These are phyloP conservation scores for Neonectria punicea DNA, from an alignment of 2,329 filamentous ascomycete genomes.

Conservation along the genomic window DNA sequence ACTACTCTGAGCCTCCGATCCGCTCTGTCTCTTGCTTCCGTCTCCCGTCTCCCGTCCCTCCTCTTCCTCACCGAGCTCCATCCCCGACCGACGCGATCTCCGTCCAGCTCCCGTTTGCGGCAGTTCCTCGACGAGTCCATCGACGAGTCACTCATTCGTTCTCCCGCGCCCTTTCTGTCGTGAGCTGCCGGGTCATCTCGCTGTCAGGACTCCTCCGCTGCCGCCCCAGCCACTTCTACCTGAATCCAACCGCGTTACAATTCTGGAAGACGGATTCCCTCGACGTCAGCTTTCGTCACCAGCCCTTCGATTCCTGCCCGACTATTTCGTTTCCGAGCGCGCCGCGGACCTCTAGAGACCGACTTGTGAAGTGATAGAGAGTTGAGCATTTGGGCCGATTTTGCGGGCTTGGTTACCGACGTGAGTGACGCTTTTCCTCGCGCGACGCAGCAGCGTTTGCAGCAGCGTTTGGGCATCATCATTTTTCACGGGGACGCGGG, in stretches of 20 bases:
- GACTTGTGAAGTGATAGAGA: constrained; percentile 41
- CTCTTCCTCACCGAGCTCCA: constrained; percentile 45
- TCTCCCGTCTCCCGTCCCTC: constrained; percentile 36
- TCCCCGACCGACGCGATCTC: constrained; percentile 42
- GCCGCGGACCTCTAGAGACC: constrained; percentile 41
- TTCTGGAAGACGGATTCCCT: constrained; percentile 32
- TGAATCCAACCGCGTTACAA: constrained; percentile 36
- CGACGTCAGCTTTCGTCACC: constrained; percentile 25
- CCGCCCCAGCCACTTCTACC: constrained; percentile 31
- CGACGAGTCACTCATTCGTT: constrained; percentile 30
- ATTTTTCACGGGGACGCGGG: constrained; percentile 6
- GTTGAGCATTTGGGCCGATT: constrained; percentile 38
- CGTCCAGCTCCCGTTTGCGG: constrained; percentile 38
- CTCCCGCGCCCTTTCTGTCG: constrained; percentile 9
- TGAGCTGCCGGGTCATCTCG: constrained; percentile 11
- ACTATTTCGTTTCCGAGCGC: constrained; percentile 31
- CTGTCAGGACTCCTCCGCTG: constrained; percentile 28
- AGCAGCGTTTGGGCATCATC: constrained; percentile 18
- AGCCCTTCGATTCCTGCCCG: constrained; percentile 21
- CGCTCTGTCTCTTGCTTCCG: constrained; percentile 45
- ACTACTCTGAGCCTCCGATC: constrained; percentile 59
- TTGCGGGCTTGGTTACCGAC: constrained; percentile 33
- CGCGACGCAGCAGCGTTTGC: constrained; percentile 15
- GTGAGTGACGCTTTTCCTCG: constrained; percentile 40
- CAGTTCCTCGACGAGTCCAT: constrained; percentile 27